A percentile compares a stretch with the other conserved stretches of the same genome.
phyloP scores from a whole-genome alignment of 805 yeast genomes.

The Tetrapisispora arboricola region DNA sequence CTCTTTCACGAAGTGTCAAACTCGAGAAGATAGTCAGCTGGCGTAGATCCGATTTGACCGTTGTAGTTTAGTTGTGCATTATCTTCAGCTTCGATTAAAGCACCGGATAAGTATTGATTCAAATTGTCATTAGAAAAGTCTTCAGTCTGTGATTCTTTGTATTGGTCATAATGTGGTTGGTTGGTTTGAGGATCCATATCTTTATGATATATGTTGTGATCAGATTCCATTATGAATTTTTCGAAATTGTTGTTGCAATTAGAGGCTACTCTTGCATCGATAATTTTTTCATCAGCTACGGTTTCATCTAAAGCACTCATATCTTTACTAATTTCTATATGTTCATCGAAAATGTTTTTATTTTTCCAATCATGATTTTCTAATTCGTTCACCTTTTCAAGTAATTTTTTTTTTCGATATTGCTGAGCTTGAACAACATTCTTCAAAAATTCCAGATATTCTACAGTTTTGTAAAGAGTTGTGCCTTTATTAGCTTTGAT shows the following conservation, averaged over 20 bases:
- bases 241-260: neutral
- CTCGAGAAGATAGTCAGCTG: slow-evolving; percentile 24
- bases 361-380: neutral
- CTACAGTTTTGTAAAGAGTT: slow-evolving; percentile 67
- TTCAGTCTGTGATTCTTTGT: neutral
- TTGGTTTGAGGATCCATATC: neutral
- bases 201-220: neutral
- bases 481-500: slow-evolving; percentile 76
- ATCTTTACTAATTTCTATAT: neutral
- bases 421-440: slow-evolving; percentile 51
- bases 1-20: slow-evolving; percentile 11
- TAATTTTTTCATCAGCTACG: slow-evolving; percentile 14
- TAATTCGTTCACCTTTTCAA: slow-evolving; percentile 30
- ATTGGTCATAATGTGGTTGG: neutral
- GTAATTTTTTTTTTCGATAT: slow-evolving; percentile 34
- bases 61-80: slow-evolving; percentile 24
- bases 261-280: slow-evolving; percentile 17
- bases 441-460: slow-evolving; percentile 59
- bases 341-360: neutral
- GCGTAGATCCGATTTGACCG: slow-evolving; percentile 7
- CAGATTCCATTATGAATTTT: neutral
- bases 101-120: slow-evolving; percentile 25
- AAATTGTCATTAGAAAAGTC: slow-evolving; percentile 16
- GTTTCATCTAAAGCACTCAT: neutral
- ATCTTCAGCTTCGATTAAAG: slow-evolving; percentile 25